Evolutionary conservation across 495 filamentous ascomycete genomes (phyloP).

Genomic region (Lasiosphaeris hirsuta): DNA sequence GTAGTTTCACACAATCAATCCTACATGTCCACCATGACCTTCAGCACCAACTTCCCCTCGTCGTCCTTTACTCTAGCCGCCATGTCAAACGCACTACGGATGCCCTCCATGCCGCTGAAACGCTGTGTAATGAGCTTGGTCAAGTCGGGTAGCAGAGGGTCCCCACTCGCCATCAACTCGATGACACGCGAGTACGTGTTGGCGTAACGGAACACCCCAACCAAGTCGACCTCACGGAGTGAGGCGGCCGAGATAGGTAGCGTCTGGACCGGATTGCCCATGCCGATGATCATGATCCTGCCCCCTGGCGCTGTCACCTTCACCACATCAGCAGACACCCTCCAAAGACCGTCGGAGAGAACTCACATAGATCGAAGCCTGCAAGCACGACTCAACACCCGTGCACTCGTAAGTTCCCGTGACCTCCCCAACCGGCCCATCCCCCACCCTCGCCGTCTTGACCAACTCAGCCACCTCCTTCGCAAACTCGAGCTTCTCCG

Average conservation of each 20-base stretch:
- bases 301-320: slow-evolving; percentile 71
- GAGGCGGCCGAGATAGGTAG: slow-evolving; percentile 82
- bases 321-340: background rate
- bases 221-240: slow-evolving; percentile 85
- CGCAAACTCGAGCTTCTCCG: slow-evolving; percentile 58
- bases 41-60: slow-evolving; percentile 49
- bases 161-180: slow-evolving; percentile 60
- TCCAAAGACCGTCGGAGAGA: background rate
- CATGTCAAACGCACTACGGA: slow-evolving; percentile 49
- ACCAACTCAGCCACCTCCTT: slow-evolving; percentile 56
- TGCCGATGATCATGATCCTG: slow-evolving; percentile 83
- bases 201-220: slow-evolving; percentile 89
- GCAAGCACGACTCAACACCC: slow-evolving; percentile 80
- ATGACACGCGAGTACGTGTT: slow-evolving; percentile 78
- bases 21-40: slow-evolving; percentile 51
- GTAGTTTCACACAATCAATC: background rate
- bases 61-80: slow-evolving; percentile 52
- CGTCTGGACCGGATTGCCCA: slow-evolving; percentile 86
- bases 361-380: slow-evolving; percentile 78
- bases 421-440: slow-evolving; percentile 53
- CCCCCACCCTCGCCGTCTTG: slow-evolving; percentile 35
- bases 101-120: slow-evolving; percentile 42
- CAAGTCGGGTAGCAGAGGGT: slow-evolving; percentile 50
- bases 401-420: slow-evolving; percentile 90
- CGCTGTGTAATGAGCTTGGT: slow-evolving; percentile 73